Evolutionary conservation across 208 protist species (phyloP), one percentile per base, ranked within the genome.

Genomic region (Strigomonas galati): DNA sequence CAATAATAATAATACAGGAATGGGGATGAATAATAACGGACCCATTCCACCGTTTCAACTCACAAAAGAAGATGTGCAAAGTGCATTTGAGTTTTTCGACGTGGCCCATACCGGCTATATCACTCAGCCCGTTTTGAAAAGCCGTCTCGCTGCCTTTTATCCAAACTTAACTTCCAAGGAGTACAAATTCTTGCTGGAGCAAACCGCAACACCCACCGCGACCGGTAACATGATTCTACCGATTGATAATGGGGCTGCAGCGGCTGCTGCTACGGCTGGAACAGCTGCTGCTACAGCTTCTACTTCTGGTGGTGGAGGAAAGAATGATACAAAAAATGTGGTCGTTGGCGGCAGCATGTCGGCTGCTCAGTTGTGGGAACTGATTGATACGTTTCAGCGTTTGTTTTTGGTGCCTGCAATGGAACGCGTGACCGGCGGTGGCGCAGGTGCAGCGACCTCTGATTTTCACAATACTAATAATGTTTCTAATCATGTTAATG

Each of bases 11-110:
- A 56, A 26, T 56, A 56, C n/a, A n/a, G n/a, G n/a, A n/a, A n/a
- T n/a, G n/a, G n/a, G n/a, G n/a, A n/a, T n/a, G n/a, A n/a, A n/a
- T n/a, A 62, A 55, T 17, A 63, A 28, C 2, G 23, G 21, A 2
- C 31, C 26, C 23, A 26, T n/a, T 19, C 37, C 57, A 12, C 74
- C 69, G 6, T 90, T 90, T 44, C 37, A 61, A 19, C 81, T 96
- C 27, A 89, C 78, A 0, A 71, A 77, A 19, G 91, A 92, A 0
- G 93, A 98, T 49, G 89, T 98, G 15, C 75, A 84, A 37, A 84
- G 87, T 6, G 95, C 93, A 5, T 98, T 98, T 63, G 76, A 88
- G 35, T 98, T 98, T 62, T 96, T 97, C 67, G 92, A 97, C 71
- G 75, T 94, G 14, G 68, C 84, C 27, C 82, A 83, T 27, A 93